Base-by-base conservation (phyloP, 805 yeast species). In the Ogataea ganodermae region DNA sequence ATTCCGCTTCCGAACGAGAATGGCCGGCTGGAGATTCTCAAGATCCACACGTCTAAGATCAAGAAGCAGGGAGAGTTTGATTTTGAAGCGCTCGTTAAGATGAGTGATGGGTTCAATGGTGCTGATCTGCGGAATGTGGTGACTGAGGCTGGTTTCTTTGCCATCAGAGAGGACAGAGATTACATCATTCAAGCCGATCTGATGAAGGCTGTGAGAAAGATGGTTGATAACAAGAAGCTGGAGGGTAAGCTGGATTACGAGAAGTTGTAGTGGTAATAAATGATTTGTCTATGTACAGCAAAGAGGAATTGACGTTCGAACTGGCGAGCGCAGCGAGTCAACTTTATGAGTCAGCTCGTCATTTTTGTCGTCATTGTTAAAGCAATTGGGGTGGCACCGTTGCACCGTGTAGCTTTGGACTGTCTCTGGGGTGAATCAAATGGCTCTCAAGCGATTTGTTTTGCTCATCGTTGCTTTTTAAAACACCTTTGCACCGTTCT, bases 71-170 rank as follows among this genome's bases (percentile, higher is more conserved):
- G 99, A 54, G 98, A 94, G 58, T 87, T 94, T 68, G 99, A 94
- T 73, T 90, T 89, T 61, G 98, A 94, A 72, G 96, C 97, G 13
- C 86, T 89, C 28, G 98, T 92, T 32, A 94, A 94, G 73, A 94
- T 94, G 98, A 86, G 96, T 68, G 99, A 92, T 71, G 98, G 98
- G 2, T 94, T 94, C 72, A 92, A 92, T 70, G 99, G 99, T 74
- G 98, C 98, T 5, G 99, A 92, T 77, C 85, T 92, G 59, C 83
- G 99, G 69, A 92, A 92, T 66, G 96, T 94, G 50, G 79, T 91
- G 27, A 92, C 99, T n/a, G 99, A 92, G 73, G 97, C 97, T 22
- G 99, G 99, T 2, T 94, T 94, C 72, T 89, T 91, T 59, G 98
- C 99, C 45, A 94, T 94, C 59, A 82, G 99, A 72, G 97, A 94